Evolutionary conservation across 371 early-diverging fungal species (phyloP), one percentile per base, ranked within the genome.

Genomic region (Rozella allomycis): DNA sequence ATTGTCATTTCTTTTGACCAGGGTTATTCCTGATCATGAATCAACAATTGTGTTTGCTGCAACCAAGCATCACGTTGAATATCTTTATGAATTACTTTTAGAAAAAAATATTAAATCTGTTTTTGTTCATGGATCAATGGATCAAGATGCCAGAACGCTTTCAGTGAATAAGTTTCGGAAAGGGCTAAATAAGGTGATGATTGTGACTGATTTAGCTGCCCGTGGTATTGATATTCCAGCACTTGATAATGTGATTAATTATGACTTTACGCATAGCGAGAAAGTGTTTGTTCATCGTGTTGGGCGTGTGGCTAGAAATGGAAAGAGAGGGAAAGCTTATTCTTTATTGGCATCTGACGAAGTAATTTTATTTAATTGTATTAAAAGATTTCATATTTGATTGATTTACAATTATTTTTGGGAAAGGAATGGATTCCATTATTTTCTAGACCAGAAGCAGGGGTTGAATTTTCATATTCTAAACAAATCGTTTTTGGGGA

Each of bases 211-310:
- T 51, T 85, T 98, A 2, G 98, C 97, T 16, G 94, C 96, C 17
- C 80, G 98, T 58, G 98, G 98, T 72, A 78, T 98, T 32, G 97
- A 98, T 69, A 87, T 98, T 33, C 96, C 94, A 12, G 71, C 83
- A 13, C 55, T 98, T 19, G 86, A 88, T 45, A 77, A 85, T 39
- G 88, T 97, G 22, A 73, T 98, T 58, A 93, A 94, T 55, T 96
- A 87, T 47, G 93, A 97, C 39, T 88, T 97, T 49, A 69, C 83
- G 11, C 72, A 77, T 21, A 70, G 77, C 26, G 72, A 79, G 48
- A 97, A 93, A 51, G 77, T 93, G 14, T 87, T 94, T 65, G 69
- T 97, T 14, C 99, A 98, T 65, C 74, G 99, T 44, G 91, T 90
- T 9, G 99, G 97, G 39, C 74, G 99, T 62, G 81, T 80, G 20